Conservation (phyloP, 2,329 filamentous ascomycete genomes). For the Neoascochyta sp. region DNA sequence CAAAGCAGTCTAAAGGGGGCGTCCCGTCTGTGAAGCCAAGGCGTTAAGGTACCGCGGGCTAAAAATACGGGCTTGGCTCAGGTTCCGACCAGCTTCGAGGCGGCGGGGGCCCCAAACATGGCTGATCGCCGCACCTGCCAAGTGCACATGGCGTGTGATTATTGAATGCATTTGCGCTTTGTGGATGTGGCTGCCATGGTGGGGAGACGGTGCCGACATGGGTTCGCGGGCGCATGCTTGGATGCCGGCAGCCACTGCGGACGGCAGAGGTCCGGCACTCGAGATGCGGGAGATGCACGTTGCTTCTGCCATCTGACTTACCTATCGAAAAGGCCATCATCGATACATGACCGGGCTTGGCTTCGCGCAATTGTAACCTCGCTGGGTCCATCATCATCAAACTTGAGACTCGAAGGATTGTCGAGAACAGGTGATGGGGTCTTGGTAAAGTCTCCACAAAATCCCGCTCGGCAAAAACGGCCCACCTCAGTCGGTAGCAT, state of each 20-base stretch:
- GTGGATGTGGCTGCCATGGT: conserved; percentile 3
- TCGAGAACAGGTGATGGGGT: too few species aligned
- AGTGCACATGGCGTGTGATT: conserved; percentile 5
- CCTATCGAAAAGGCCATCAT: too few species aligned
- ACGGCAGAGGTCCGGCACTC: conserved; percentile 1
- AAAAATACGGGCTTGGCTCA: conserved; percentile 15
- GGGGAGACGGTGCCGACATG: conserved; percentile 3
- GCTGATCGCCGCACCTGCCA: conserved; percentile 11
- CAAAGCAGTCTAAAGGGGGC: background rate
- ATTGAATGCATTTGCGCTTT: conserved; percentile 3
- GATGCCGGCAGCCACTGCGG: conserved; percentile 1
- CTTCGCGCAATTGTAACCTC: conserved; percentile 4
- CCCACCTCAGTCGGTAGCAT: too few species aligned
- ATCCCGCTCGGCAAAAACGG: too few species aligned
- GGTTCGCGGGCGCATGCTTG: conserved; percentile 2
- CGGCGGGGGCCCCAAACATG: conserved; percentile 10
- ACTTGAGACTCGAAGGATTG: background rate
- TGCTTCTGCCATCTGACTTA: conserved; percentile 3
- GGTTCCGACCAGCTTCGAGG: too few species aligned
- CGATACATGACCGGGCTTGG: conserved; percentile 4
- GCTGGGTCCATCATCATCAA: background rate
- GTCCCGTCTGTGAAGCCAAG: conserved; percentile 15
- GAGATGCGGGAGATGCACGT: conserved; percentile 5
- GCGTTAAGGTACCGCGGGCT: conserved; percentile 7
- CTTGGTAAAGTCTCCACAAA: too few species aligned